Base-by-base conservation (phyloP, 208 protist species). In the Trypanosoma boissoni region DNA sequence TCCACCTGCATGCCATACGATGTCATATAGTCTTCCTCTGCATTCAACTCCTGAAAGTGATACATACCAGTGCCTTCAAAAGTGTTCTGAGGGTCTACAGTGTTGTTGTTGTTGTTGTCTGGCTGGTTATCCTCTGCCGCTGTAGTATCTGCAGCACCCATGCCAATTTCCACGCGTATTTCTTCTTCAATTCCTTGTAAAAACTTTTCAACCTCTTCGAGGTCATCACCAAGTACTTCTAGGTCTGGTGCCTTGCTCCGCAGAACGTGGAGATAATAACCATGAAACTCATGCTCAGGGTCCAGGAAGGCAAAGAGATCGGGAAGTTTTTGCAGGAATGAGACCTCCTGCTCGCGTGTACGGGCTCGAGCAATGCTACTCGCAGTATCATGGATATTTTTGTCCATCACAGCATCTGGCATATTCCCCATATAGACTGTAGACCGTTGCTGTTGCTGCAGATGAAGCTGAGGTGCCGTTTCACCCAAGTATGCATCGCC, bases 181-280 rank as follows among this genome's bases (percentile, higher is more conserved):
- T 95, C 86, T 3, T 58, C 49, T 52, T 95, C 89, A 21, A 95
- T 31, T 14, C 57, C 39, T 36, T 83, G 64, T 2, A 95, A 68
- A 57, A 86, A 92, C 21, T 51, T 66, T 24, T 88, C 73, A 27
- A 95, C 70, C 62, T 95, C 81, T 37, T 93, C 86, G 7, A 92
- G 45, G 54, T 92, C 77, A 66, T 95, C 86, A 34, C 89, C 89
- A 24, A 95, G 75, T 7, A 91, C 73, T 42, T 93, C 81, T 58
- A 95, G 56, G 44, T 90, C 72, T 3, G 89, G 89, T 23, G 79
- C 86, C 12, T 77, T 73, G 45, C 87, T 65, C 4, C 76, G 74
- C 32, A 95, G 69, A 10, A 92, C 65, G 64, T 83, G 91, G 10
- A 95, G 69, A 64, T 95, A 95, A 60, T 91, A 95, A 60, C 72